Conservation (phyloP, 345 rosid species). For the Melastoma malabathricum region DNA sequence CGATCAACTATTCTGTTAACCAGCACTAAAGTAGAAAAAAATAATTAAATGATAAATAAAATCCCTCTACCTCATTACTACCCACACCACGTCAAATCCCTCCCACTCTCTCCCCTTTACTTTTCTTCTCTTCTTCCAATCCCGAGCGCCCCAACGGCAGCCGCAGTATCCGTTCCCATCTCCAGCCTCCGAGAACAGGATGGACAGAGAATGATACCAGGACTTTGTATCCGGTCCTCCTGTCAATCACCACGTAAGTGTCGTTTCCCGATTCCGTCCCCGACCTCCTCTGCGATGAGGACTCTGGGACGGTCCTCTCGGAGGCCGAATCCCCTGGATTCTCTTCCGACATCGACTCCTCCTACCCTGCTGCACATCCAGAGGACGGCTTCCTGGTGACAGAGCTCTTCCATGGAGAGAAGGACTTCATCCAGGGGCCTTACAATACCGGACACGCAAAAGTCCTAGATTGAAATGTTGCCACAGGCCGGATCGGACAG, state of each 20-base stretch:
- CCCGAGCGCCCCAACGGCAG: background rate
- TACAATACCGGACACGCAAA: too few relatives aligned
- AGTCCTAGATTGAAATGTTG: too few relatives aligned
- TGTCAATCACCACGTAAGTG: slow-evolving; percentile 25
- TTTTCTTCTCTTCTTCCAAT: slow-evolving; percentile 7
- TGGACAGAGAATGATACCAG: slow-evolving; percentile 30
- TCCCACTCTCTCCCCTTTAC: background rate
- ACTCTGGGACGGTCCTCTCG: slow-evolving; percentile 51
- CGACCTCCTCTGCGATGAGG: slow-evolving; percentile 75
- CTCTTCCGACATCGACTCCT: slow-evolving; percentile 53
- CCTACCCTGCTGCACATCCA: slow-evolving; percentile 5
- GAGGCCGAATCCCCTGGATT: slow-evolving; percentile 42
- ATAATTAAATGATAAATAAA: too few relatives aligned
- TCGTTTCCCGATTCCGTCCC: slow-evolving; percentile 44
- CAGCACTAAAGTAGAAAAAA: too few relatives aligned
- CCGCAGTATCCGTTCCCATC: background rate
- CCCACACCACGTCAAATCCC: too few relatives aligned
- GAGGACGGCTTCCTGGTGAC: slow-evolving; percentile 48
- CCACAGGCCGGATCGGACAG: too few relatives aligned
- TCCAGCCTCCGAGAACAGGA: background rate
- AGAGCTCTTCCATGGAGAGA: slow-evolving; percentile 51
- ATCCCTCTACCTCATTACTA: too few relatives aligned
- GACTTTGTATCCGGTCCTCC: slow-evolving; percentile 1
- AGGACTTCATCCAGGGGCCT: slow-evolving; percentile 70
- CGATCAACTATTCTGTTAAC: too few relatives aligned